Evolutionary conservation across 495 filamentous ascomycete species (phyloP), one percentile per base, ranked within the genome.

Genomic region (Xylaria curta): DNA sequence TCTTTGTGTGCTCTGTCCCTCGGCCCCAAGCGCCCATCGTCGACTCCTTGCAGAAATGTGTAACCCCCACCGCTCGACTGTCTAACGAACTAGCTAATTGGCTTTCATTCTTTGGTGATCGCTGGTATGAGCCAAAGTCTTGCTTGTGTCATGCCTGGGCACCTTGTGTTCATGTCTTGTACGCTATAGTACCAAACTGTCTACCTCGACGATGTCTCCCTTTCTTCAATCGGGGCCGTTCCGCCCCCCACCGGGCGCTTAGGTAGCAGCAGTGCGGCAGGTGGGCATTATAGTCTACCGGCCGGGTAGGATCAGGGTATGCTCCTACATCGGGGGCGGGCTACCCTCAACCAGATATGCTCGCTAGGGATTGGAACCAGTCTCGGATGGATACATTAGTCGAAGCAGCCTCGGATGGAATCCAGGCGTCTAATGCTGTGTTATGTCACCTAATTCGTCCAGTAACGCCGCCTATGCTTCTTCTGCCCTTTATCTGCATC

Each of bases 1-100:
- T 24, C 28, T 54, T 40, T 19, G 10, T 8, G 28, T 40, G 28
- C 65, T 56, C 6, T 28, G 3, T 24, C 28, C 28, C 49, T 26
- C 47, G 47, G n/a, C 65, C 65, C 65, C 65, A 67, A 67, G 65
- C 65, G 65, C 65, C 65, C 49, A 36, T 42, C 65, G 47, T 49
- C 47, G 15, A 42, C 65, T 67, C 65, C 65, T 56, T 67, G 47
- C 49, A 54, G 49, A 44, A 38, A 53, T 66, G 62, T 28, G 46
- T 8, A 51, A 67, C 65, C 65, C 65, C 65, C 33, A 67, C 13
- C 36, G 46, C 44, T 28, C 1, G 33, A 40, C 53, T 47, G 62
- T 12, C 24, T 3, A 7, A 65, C 40, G 47, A 44, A 38, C 44
- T 66, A 28, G 26, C 44, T 51, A 13, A 51, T 9, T 4, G 46